These are phyloP conservation scores for Stevia rebaudiana DNA, from an alignment of 140 eudicot species.

Conservation along the genomic window DNA sequence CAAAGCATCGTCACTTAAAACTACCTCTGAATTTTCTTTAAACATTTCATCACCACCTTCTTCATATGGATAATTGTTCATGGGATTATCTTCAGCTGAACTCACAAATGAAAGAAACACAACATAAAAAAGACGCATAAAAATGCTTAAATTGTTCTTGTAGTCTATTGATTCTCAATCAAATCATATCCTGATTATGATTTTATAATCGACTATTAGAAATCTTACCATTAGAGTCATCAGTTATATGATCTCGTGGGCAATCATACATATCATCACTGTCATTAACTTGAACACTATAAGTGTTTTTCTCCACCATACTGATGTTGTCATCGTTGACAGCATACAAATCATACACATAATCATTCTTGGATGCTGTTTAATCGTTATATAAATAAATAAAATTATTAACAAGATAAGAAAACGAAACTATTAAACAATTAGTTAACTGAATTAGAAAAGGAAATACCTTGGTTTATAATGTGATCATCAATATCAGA, in stretches of 20 bases:
- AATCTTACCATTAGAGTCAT: slow-evolving; percentile 77
- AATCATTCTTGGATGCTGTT: slow-evolving; percentile 55
- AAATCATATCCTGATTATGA: no score
- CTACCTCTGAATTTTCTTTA: no score
- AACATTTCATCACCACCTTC: no score
- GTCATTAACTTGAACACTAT: slow-evolving; percentile 77
- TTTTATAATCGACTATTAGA: background rate
- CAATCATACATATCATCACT: slow-evolving; percentile 71
- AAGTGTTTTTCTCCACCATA: slow-evolving; percentile 38
- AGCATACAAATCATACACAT: slow-evolving; percentile 82
- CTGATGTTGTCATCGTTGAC: slow-evolving; percentile 44
- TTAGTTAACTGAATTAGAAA: background rate
- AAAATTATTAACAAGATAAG: background rate
- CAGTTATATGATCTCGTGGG: slow-evolving; percentile 71
- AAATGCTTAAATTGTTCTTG: no score
- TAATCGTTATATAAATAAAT: background rate
- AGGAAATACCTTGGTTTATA: slow-evolving; percentile 36
- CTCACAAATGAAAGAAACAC: no score
- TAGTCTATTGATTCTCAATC: no score
- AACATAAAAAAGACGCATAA: no score
- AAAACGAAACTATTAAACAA: background rate
- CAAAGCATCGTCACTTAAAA: no score
- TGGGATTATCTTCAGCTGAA: no score
- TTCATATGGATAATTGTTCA: no score
- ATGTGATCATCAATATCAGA: slow-evolving; percentile 36